phyloP scores from a whole-genome alignment of 495 filamentous ascomycete genomes.

The Echria macrotheca region DNA sequence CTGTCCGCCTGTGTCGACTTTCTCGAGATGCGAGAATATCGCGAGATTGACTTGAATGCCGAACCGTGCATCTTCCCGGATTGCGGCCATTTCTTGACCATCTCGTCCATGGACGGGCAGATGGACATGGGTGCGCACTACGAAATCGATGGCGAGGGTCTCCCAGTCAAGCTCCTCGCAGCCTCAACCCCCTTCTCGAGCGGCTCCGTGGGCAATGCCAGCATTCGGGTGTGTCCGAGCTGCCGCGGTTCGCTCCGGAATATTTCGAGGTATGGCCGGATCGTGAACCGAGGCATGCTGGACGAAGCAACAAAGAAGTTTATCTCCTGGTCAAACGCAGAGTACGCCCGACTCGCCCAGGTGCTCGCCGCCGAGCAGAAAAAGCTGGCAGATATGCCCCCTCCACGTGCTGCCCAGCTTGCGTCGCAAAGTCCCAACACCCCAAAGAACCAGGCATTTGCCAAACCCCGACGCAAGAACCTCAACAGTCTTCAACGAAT shows the following conservation, averaged over 20 bases:
- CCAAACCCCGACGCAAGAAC: background rate
- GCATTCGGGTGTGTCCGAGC: constrained; percentile 52
- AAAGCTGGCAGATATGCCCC: background rate
- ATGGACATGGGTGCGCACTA: constrained; percentile 60
- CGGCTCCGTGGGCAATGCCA: constrained; percentile 20
- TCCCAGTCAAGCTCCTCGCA: constrained; percentile 8
- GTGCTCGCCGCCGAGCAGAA: constrained; percentile 13
- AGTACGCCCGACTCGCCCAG: constrained; percentile 44
- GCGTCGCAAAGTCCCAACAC: background rate
- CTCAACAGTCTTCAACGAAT: constrained; percentile 8
- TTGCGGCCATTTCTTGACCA: constrained; percentile 63
- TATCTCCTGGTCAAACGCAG: constrained; percentile 45
- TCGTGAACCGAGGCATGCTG: constrained; percentile 57
- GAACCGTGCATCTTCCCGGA: constrained; percentile 44
- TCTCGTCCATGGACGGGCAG: constrained; percentile 58
- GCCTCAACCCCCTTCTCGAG: constrained; percentile 44
- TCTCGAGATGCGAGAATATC: constrained; percentile 19
- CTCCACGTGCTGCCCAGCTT: background rate
- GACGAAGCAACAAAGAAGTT: constrained; percentile 68
- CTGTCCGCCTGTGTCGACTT: constrained; percentile 31
- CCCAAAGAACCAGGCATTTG: background rate
- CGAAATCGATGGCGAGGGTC: constrained; percentile 22
- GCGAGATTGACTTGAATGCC: constrained; percentile 18
- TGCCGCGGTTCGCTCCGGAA: constrained; percentile 60
- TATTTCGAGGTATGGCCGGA: constrained; percentile 61